Conservation (phyloP, 1,139 yeast genomes). For the Pichia sp. region DNA sequence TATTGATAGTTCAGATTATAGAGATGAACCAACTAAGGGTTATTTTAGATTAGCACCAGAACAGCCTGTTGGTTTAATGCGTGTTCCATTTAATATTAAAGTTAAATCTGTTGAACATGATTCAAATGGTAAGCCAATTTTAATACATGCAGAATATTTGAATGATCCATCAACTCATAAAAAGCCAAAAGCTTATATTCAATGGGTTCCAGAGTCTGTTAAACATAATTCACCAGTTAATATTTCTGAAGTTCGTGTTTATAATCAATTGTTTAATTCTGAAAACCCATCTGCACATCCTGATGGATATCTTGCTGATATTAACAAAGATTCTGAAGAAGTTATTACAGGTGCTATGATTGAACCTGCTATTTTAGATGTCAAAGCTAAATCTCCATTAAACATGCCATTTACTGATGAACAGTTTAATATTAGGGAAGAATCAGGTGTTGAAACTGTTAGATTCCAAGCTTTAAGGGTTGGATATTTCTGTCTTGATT, state of each 20-base stretch:
- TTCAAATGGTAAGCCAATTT: slow-evolving; percentile 52
- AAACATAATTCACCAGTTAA: slow-evolving; percentile 55
- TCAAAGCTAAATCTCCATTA: slow-evolving; percentile 70
- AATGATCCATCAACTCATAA: slow-evolving; percentile 47
- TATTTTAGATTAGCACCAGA: slow-evolving; percentile 92
- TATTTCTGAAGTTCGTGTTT: slow-evolving; percentile 74
- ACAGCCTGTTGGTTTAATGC: slow-evolving; percentile 93
- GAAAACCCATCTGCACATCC: slow-evolving; percentile 90
- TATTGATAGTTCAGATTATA: slow-evolving; percentile 83
- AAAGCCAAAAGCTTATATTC: slow-evolving; percentile 92
- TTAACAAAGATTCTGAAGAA: slow-evolving; percentile 74
- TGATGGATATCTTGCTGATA: slow-evolving; percentile 79
- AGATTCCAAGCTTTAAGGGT: slow-evolving; percentile 98
- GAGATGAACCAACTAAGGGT: slow-evolving; percentile 55
- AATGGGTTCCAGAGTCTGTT: slow-evolving; percentile 83
- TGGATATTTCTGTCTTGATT: slow-evolving; percentile 92
- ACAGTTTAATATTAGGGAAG: slow-evolving; percentile 64
- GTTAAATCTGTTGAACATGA: slow-evolving; percentile 67
- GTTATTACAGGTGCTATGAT: slow-evolving; percentile 60
- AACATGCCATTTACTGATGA: slow-evolving; percentile 55
- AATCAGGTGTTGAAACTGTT: slow-evolving; percentile 66
- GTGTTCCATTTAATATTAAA: slow-evolving; percentile 77
- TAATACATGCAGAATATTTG: slow-evolving; percentile 78
- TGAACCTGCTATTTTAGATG: slow-evolving; percentile 72
- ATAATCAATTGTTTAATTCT: slow-evolving; percentile 81